A percentile compares a stretch with the other conserved stretches of the same genome.
phyloP scores from a whole-genome alignment of 176 grass and related monocot species.

The Eleusine indica region DNA sequence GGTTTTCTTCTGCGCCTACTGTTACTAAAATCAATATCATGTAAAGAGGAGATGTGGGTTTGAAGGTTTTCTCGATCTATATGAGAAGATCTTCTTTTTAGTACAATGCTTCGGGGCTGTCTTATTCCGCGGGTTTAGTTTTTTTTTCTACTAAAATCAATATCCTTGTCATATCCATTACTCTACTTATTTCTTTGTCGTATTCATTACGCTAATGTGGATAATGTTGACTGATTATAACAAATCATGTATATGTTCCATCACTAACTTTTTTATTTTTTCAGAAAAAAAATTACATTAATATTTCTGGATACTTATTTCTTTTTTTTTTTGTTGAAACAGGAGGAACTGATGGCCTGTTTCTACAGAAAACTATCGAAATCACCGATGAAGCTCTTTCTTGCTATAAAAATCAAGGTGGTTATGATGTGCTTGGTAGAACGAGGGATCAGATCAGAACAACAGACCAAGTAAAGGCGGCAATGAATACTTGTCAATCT shows the following conservation, averaged over 20 bases:
- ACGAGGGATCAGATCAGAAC: conserved; percentile 96
- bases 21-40: no score
- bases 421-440: conserved; percentile 93
- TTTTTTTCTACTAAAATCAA: no score
- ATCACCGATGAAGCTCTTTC: conserved; percentile 73
- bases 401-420: conserved; percentile 95
- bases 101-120: no score
- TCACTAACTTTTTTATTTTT: not conserved
- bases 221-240: not conserved
- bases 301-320: no score
- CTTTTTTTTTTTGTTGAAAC: conserved; percentile 30
- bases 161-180: no score
- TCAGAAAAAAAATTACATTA: no score
- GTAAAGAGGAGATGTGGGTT: no score
- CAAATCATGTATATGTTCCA: conserved; percentile 2
- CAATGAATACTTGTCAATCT: conserved; percentile 66
- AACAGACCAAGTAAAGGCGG: conserved; percentile 83
- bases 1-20: not conserved
- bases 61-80: no score
- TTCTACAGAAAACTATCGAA: conserved; percentile 83
- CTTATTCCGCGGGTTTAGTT: no score
- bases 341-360: conserved; percentile 86
- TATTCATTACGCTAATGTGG: not conserved
- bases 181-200: no score
- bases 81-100: no score